phyloP scores from a whole-genome alignment of 441 rosid genomes.

The California macrophylla region DNA sequence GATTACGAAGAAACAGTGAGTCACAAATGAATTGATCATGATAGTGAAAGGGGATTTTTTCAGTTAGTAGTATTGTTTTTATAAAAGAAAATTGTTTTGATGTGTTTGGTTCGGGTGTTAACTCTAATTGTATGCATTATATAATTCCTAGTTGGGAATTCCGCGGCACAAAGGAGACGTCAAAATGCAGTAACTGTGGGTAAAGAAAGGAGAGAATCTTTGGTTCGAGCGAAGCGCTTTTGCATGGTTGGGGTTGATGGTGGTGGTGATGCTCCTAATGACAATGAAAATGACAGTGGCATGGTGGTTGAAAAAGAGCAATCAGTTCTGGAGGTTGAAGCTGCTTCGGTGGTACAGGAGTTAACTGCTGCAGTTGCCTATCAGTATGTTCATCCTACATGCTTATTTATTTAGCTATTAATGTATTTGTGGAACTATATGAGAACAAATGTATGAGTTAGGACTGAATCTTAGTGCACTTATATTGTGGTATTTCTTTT shows the following conservation, averaged over 20 bases:
- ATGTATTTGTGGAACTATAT: background rate
- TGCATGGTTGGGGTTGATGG: slow-evolving; percentile 64
- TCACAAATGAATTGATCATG: background rate
- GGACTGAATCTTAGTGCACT: background rate
- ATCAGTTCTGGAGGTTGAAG: slow-evolving; percentile 53
- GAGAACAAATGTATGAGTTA: background rate
- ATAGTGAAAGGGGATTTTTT: background rate
- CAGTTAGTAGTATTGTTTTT: background rate
- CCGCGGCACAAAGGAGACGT: slow-evolving; percentile 69
- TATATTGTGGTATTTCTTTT: background rate
- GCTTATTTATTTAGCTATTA: background rate
- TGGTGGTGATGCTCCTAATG: slow-evolving; percentile 29
- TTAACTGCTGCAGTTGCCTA: slow-evolving; percentile 53
- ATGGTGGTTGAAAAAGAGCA: slow-evolving; percentile 73
- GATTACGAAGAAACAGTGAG: background rate
- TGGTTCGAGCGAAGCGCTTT: slow-evolving; percentile 75
- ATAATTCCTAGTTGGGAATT: slow-evolving; percentile 48
- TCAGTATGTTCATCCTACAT: slow-evolving; percentile 41
- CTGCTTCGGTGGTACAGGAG: slow-evolving; percentile 54
- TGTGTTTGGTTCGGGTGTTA: slow-evolving; percentile 1
- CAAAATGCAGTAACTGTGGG: slow-evolving; percentile 77
- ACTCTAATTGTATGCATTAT: background rate
- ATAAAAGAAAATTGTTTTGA: too few relatives aligned
- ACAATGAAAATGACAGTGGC: slow-evolving; percentile 26
- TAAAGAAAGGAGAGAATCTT: slow-evolving; percentile 76